These are phyloP conservation scores for Hypoxylon rickii DNA, from an alignment of 495 filamentous ascomycete species.

Conservation along the genomic window DNA sequence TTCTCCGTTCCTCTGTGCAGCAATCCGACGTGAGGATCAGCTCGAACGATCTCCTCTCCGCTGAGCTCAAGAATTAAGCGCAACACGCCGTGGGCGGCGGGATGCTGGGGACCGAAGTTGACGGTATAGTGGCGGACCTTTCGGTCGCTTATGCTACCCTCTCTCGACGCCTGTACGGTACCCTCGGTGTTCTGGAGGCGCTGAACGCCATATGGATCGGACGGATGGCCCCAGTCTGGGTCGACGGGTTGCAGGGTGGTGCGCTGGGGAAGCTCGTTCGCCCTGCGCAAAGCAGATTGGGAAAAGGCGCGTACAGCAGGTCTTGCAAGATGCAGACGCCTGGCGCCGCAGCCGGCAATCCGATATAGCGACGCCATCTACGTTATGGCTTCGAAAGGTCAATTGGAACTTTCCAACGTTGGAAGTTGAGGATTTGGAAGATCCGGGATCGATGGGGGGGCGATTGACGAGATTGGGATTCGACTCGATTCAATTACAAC, in stretches of 20 bases:
- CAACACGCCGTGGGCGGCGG: constrained; percentile 97
- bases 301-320: constrained; percentile 64
- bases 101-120: constrained; percentile 99
- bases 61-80: constrained; percentile 96
- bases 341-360: constrained; percentile 60
- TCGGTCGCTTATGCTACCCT: constrained; percentile 60
- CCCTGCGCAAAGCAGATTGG: constrained; percentile 64
- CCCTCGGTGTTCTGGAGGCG: constrained; percentile 49
- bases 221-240: constrained; percentile 61
- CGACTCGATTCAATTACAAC: too few species aligned
- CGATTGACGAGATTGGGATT: constrained; percentile 18
- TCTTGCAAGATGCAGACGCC: constrained; percentile 53
- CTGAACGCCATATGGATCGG: constrained; percentile 51
- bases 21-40: constrained; percentile 95
- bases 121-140: constrained; percentile 99
- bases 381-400: constrained; percentile 35
- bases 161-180: constrained; percentile 55
- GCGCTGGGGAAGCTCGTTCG: constrained; percentile 57
- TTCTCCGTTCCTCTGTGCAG: constrained; percentile 98
- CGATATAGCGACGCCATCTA: constrained; percentile 56
- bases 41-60: constrained; percentile 95
- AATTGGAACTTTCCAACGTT: too few species aligned
- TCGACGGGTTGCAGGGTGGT: constrained; percentile 71
- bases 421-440: constrained; percentile 14
- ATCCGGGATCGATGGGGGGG: constrained; percentile 19